Conservation (phyloP, 441 rosid species). For the Mallotus japonicus region DNA sequence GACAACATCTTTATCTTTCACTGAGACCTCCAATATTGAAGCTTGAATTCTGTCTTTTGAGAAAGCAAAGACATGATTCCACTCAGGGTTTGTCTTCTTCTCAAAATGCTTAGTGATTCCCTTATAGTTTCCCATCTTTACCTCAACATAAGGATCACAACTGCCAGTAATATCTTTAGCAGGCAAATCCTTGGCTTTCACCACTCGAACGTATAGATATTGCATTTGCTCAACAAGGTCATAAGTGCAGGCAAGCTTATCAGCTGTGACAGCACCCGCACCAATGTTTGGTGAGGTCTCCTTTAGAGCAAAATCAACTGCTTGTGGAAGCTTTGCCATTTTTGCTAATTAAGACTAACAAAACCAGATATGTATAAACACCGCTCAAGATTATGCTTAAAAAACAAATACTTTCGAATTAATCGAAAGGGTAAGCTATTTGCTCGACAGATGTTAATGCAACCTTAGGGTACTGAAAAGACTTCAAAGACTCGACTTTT, state of each 20-base stretch:
- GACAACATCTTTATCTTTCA: constrained; percentile 82
- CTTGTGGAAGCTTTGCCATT: constrained; percentile 81
- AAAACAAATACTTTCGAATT: constrained; percentile 3
- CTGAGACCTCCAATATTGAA: constrained; percentile 67
- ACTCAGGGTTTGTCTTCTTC: constrained; percentile 85
- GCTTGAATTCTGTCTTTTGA: constrained; percentile 91
- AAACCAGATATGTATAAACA: constrained; percentile 9
- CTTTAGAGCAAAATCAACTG: constrained; percentile 74
- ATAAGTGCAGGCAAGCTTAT: constrained; percentile 71
- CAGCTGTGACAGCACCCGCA: constrained; percentile 50
- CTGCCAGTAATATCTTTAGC: constrained; percentile 71
- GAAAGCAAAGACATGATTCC: constrained; percentile 92
- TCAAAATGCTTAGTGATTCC: constrained; percentile 84
- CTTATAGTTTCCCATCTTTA: constrained; percentile 86
- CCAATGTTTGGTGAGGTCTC: constrained; percentile 92
- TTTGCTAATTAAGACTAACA: constrained; percentile 24
- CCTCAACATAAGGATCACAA: constrained; percentile 89
- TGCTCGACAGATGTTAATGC: not conserved
- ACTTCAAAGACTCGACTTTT: not conserved
- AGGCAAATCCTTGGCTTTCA: constrained; percentile 81
- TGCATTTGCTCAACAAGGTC: constrained; percentile 88
- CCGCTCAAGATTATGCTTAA: constrained; percentile 7
- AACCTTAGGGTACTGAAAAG: not conserved
- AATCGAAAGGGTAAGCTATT: not conserved
- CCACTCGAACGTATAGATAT: constrained; percentile 73